Evolutionary conservation across 208 protist species (phyloP), one percentile per base, ranked within the genome.

Genomic region (Trypanosoma caninum): DNA sequence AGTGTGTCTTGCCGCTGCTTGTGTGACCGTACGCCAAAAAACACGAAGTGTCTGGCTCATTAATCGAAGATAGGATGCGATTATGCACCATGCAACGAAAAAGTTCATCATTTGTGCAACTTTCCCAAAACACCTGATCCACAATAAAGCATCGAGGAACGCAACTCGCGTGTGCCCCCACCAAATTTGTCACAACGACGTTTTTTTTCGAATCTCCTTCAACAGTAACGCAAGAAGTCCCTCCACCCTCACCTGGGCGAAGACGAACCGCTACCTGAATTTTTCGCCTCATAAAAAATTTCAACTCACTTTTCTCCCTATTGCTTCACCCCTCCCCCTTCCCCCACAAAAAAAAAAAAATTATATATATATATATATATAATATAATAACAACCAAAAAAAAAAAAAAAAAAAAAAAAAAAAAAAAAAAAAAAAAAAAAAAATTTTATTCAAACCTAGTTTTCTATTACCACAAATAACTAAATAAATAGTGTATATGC

Each of bases 21-120:
- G 86, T 95, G 73, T 95, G 89, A 13, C 89, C 89, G 56, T 95
- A 95, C 5, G 86, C 85, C 4, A 95, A 50, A 51, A 95, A 84
- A 70, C 89, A 95, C 1, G 91, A 76, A 25, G 85, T 95, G 69
- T 93, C 89, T 5, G 84, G 84, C 31, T 75, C 45, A 5, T 76
- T 69, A 6, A 69, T 65, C 0, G 74, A 84, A 7, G 62, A 61
- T 23, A 20, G 47, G 73, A 94, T 85, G 55, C 80, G 82, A 3
- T 57, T 31, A 16, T 79, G 59, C 14, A 91, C 71, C 23, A 95
- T 58, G 53, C 69, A 31, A 28, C 84, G 71, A 59, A 90, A 95
- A 5, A 95, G 53, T 16, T 77, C 75, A 8, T 53, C 34, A 58
- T 95, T 95, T 42, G 50, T 79, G 25, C 54, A 67, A 10, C 60